Conservation (phyloP, 78 protist species). For the Polysphondylium violaceum region DNA sequence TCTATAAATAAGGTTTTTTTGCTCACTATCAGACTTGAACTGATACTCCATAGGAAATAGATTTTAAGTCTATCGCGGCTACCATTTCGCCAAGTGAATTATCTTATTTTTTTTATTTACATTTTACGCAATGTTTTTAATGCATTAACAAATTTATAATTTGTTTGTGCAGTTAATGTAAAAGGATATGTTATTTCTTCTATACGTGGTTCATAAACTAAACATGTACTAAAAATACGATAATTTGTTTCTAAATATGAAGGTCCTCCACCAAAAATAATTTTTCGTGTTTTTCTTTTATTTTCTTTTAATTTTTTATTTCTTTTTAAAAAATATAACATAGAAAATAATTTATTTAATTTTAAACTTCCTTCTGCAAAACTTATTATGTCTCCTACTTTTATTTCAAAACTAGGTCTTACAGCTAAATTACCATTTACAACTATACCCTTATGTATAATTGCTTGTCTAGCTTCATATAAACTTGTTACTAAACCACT, state of each 20-base stretch:
- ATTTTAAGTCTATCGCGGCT: conserved; percentile 58
- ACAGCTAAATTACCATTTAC: not conserved
- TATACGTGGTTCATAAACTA: not conserved
- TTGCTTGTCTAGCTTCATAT: conserved; percentile 5
- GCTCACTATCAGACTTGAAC: conserved; percentile 52
- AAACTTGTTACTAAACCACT: conserved; percentile 6
- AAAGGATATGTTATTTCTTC: not conserved
- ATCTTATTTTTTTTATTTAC: not conserved
- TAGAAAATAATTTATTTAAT: not conserved
- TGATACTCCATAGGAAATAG: conserved; percentile 29
- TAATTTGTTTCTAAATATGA: not conserved
- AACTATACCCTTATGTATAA: not conserved
- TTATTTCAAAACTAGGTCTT: not conserved
- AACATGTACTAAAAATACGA: not conserved
- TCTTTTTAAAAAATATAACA: not conserved
- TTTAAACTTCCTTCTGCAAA: not conserved
- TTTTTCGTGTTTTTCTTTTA: not conserved
- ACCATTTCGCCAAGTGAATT: conserved; percentile 37
- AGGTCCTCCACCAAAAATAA: not conserved
- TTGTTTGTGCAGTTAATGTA: not conserved
- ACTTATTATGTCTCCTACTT: not conserved
- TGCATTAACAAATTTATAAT: not conserved
- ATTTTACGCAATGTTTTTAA: not conserved
- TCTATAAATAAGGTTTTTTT: not conserved
- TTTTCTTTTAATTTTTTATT: not conserved